phyloP scores from a whole-genome alignment of 257 asterid species.

The Capsicum chinense region DNA sequence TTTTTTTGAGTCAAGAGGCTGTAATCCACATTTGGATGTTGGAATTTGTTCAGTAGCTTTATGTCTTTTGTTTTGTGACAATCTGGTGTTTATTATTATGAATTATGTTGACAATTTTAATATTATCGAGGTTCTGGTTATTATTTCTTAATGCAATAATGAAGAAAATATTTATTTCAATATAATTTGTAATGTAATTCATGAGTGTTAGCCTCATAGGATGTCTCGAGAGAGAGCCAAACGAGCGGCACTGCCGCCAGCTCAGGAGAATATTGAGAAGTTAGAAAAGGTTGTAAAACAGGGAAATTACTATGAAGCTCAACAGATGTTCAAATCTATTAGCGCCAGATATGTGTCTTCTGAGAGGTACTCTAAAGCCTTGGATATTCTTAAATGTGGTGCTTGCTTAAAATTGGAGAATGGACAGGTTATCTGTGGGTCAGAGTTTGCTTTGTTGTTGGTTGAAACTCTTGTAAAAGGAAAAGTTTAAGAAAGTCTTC shows the following conservation, averaged over 20 bases:
- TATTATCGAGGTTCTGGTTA: too few relatives aligned
- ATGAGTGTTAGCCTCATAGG: background rate
- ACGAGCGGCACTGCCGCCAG: slow-evolving; percentile 71
- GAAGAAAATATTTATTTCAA: too few relatives aligned
- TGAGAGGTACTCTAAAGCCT: slow-evolving; percentile 72
- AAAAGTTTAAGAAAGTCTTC: background rate
- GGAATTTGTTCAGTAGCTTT: too few relatives aligned
- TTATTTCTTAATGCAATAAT: too few relatives aligned
- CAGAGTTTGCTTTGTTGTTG: too few relatives aligned
- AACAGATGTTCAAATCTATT: slow-evolving; percentile 90
- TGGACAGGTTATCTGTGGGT: slow-evolving; percentile 62
- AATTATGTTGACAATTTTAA: too few relatives aligned
- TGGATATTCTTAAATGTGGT: slow-evolving; percentile 87
- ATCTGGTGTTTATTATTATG: too few relatives aligned
- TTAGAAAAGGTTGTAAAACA: slow-evolving; percentile 70
- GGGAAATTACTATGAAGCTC: slow-evolving; percentile 97
- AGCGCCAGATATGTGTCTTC: slow-evolving; percentile 79
- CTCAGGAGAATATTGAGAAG: slow-evolving; percentile 76
- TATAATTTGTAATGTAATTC: too few relatives aligned
- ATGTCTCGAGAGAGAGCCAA: slow-evolving; percentile 80
- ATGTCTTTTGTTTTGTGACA: too few relatives aligned
- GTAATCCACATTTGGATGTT: too few relatives aligned
- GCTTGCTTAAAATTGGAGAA: slow-evolving; percentile 86
- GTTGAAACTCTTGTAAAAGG: too few relatives aligned
- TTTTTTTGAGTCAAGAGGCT: too few relatives aligned